Evolutionary conservation across 2,329 filamentous ascomycete species (phyloP).

Genomic region (Gaeumannomyces tritici): DNA sequence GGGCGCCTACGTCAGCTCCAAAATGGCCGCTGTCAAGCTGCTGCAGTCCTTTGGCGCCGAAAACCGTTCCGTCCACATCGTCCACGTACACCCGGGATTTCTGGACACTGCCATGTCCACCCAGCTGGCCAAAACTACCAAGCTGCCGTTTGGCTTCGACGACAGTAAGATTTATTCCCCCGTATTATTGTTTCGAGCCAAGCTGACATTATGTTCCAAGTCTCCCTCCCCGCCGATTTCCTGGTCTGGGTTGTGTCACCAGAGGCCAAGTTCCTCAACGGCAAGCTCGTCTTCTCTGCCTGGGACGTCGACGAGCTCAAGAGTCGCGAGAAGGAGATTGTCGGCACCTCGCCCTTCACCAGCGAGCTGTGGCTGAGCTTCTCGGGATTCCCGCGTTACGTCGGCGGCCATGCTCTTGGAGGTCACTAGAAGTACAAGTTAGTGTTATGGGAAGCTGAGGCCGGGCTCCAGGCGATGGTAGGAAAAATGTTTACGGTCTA

Average conservation of each 20-base stretch:
- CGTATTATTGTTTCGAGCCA: neutral
- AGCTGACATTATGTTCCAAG: constrained; percentile 7
- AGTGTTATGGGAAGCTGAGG: no score
- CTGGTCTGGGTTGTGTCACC: constrained; percentile 31
- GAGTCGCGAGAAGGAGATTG: constrained; percentile 7
- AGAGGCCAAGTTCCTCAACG: constrained; percentile 35
- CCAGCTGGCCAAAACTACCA: neutral
- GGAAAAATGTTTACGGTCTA: no score
- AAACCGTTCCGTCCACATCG: constrained; percentile 25
- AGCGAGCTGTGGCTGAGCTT: no score
- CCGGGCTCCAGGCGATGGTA: no score
- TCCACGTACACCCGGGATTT: constrained; percentile 33
- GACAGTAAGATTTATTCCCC: constrained; percentile 9
- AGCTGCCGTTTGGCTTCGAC: constrained; percentile 9
- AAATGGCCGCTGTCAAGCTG: constrained; percentile 28
- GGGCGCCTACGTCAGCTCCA: constrained; percentile 29
- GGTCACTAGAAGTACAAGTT: no score
- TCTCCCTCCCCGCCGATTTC: constrained; percentile 28
- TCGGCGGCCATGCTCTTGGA: no score
- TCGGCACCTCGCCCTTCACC: no score
- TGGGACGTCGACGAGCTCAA: constrained; percentile 32
- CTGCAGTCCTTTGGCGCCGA: constrained; percentile 30
- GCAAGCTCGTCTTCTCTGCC: constrained; percentile 35
- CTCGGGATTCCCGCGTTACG: no score
- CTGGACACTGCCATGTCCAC: constrained; percentile 15